Evolutionary conservation across 148 eudicot genomes (phyloP).

Genomic region (Arctostaphylos glauca): DNA sequence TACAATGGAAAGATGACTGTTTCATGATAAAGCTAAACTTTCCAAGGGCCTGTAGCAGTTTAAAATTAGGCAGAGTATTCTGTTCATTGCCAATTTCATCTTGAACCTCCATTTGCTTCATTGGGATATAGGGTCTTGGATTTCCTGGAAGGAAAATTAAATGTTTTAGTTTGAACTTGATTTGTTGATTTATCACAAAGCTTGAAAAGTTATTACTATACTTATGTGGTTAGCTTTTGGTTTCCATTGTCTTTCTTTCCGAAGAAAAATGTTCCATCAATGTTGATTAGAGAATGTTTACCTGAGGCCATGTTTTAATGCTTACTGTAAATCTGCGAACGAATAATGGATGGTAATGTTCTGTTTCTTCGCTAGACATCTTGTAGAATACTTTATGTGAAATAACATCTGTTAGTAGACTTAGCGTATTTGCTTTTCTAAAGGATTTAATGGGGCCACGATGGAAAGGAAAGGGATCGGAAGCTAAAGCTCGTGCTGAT

Average conservation of each 20-base stretch:
- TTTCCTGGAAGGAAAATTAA: background rate
- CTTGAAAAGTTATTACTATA: background rate
- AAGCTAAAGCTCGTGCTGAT: constrained; percentile 46
- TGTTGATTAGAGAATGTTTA: background rate
- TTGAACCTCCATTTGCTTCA: background rate
- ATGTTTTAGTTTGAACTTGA: background rate
- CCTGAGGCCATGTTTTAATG: background rate
- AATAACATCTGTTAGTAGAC: too few relatives aligned
- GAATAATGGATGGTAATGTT: too few relatives aligned
- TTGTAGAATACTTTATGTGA: too few relatives aligned
- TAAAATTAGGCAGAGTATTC: too few relatives aligned
- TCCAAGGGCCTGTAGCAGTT: too few relatives aligned
- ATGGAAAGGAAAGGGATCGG: constrained; percentile 55
- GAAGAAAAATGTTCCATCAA: background rate
- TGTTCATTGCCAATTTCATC: background rate
- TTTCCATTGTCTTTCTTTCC: background rate
- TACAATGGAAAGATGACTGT: too few relatives aligned
- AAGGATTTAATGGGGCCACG: constrained; percentile 39
- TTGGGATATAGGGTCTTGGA: background rate
- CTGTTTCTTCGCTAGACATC: too few relatives aligned
- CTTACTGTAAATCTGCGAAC: too few relatives aligned
- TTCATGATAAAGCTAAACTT: too few relatives aligned
- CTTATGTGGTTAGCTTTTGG: background rate
- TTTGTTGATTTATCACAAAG: background rate
- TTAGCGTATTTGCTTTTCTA: background rate